Evolutionary conservation across 164 flowering plant genomes (phyloP), one percentile per base, ranked within the genome.

Genomic region (Echeveria elegans): DNA sequence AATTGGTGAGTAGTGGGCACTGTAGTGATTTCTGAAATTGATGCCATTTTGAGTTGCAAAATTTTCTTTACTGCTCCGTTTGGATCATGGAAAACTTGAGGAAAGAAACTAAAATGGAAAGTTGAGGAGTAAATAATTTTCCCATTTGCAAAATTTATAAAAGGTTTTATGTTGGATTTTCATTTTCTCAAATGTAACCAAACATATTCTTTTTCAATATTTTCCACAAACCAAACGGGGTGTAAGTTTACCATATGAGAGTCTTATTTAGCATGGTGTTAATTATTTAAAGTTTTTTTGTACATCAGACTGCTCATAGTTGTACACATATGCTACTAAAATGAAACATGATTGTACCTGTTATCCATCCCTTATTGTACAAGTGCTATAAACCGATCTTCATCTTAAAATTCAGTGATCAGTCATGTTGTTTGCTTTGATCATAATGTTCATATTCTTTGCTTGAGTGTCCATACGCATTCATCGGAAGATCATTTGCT

Each of bases 1-100:
- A 69, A 73, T 64, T 93, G 67, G 98, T 93, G 81, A 82, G 92
- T 71, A n/a, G n/a, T n/a, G n/a, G n/a, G n/a, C n/a, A 63, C 45
- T 5, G 6, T 6, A 1, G 29, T 32, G 45, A 32, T 40, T 34
- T 63, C 7, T 7, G 4, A 11, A 21, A 50, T 5, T 50, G 56
- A 50, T 50, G 56, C 28, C 56, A 21, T 50, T 50, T 50, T 50
- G 7, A 19, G 21, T 34, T 34, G 37, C 37, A 50, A 5, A 19
- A n/a, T n/a, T n/a, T n/a, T n/a, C n/a, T n/a, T n/a, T n/a, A n/a
- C n/a, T n/a, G n/a, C n/a, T n/a, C n/a, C n/a, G n/a, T n/a, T n/a
- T n/a, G n/a, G n/a, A n/a, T n/a, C n/a, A n/a, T n/a, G n/a, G n/a
- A n/a, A n/a, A n/a, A n/a, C n/a, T n/a, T n/a, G n/a, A n/a, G n/a